phyloP scores from a whole-genome alignment of 495 filamentous ascomycete species.

The Penicillium canariense region DNA sequence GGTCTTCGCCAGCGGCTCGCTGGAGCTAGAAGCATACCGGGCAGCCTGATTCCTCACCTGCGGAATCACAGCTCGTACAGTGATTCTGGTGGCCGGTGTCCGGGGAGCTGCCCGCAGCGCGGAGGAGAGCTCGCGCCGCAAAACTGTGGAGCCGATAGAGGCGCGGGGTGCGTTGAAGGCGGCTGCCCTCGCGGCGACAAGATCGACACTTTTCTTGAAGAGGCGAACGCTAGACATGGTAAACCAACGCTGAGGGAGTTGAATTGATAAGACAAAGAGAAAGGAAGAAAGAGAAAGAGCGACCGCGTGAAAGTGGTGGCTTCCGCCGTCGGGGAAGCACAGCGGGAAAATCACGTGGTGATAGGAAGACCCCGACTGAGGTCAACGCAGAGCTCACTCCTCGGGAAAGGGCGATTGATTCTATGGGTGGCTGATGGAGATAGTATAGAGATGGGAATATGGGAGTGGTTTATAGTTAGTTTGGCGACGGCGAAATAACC shows the following conservation, averaged over 20 bases:
- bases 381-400: constrained; percentile 19
- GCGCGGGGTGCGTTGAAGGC: constrained; percentile 29
- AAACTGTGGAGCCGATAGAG: constrained; percentile 38
- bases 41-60: constrained; percentile 29
- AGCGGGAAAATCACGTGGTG: constrained; percentile 45
- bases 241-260: constrained; percentile 20
- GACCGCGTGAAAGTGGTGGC: constrained; percentile 9
- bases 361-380: constrained; percentile 28
- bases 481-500: background rate
- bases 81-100: constrained; percentile 16
- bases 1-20: constrained; percentile 60
- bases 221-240: constrained; percentile 38
- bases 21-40: constrained; percentile 59
- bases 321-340: constrained; percentile 30
- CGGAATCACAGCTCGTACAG: constrained; percentile 15
- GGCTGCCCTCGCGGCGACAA: constrained; percentile 32
- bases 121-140: constrained; percentile 38
- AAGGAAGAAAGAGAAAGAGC: constrained; percentile 17
- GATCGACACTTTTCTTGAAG: constrained; percentile 33
- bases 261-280: constrained; percentile 22
- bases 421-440: background rate
- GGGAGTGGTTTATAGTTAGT: background rate
- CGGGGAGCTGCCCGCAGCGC: constrained; percentile 26
- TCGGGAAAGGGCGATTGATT: constrained; percentile 1
- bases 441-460: too few species aligned